phyloP scores from a whole-genome alignment of 116 monocot species.

The Zostera marina region DNA sequence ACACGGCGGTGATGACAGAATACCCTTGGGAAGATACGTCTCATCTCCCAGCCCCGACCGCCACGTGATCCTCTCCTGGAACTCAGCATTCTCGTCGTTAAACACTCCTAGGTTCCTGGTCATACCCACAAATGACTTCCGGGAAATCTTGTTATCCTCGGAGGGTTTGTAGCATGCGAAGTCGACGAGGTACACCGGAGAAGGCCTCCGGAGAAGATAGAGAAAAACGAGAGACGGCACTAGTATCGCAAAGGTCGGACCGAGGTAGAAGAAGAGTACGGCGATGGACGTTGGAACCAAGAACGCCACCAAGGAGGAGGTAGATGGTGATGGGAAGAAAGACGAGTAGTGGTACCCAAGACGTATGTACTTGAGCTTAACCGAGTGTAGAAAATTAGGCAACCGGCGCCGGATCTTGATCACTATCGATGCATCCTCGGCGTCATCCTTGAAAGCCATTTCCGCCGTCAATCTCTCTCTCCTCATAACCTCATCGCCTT shows the following conservation, averaged over 20 bases:
- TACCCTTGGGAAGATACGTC: slow-evolving; percentile 11
- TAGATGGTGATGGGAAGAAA: slow-evolving; percentile 6
- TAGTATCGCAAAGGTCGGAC: slow-evolving; percentile 14
- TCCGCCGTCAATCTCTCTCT: slow-evolving; percentile 27
- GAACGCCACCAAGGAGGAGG: slow-evolving; percentile 8
- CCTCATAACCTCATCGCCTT: slow-evolving; percentile 10
- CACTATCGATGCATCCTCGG: slow-evolving; percentile 10
- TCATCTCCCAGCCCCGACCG: slow-evolving; percentile 21
- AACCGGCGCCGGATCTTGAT: slow-evolving; percentile 16
- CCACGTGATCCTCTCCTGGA: slow-evolving; percentile 16
- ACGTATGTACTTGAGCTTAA: slow-evolving; percentile 41
- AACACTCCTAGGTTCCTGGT: slow-evolving; percentile 7
- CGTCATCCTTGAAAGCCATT: slow-evolving; percentile 20
- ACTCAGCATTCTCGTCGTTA: slow-evolving; percentile 12
- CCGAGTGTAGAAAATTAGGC: slow-evolving; percentile 27
- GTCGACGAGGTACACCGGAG: slow-evolving; percentile 2
- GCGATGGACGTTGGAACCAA: slow-evolving; percentile 33
- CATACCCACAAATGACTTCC: slow-evolving; percentile 11
- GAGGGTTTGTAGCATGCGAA: slow-evolving; percentile 17
- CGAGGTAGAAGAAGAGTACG: slow-evolving; percentile 62
- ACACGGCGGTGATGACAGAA: slow-evolving; percentile 9
- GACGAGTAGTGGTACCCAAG: slow-evolving; percentile 32
- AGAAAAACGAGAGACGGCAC: neutral
- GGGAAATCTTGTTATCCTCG: slow-evolving; percentile 8
- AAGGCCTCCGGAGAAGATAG: neutral